Evolutionary conservation across 139 green algal species (phyloP).

Genomic region (Coccomyxa sp.): DNA sequence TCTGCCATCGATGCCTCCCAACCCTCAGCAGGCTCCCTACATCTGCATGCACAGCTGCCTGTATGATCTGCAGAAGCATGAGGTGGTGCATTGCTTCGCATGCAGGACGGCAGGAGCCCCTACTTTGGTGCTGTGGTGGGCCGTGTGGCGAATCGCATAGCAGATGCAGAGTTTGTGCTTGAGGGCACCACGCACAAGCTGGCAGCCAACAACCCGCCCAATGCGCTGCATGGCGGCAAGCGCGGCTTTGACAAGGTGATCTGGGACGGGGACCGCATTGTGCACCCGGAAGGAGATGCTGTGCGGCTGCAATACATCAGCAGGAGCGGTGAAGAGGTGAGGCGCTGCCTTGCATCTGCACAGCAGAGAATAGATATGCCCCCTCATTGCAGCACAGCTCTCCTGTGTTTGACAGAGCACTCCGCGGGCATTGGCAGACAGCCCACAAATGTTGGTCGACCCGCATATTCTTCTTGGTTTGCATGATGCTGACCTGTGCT

Average conservation of each 20-base stretch:
- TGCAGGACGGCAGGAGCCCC: conserved; percentile 36
- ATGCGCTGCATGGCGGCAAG: conserved; percentile 81
- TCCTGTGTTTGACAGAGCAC: too few species aligned
- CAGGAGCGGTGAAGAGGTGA: conserved; percentile 72
- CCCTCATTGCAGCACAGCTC: too few species aligned
- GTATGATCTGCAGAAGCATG: background rate
- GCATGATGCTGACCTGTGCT: too few species aligned
- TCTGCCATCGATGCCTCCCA: background rate
- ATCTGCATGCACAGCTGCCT: background rate
- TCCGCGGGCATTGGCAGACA: too few species aligned
- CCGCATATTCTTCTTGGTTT: too few species aligned
- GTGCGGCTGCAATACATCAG: conserved; percentile 59
- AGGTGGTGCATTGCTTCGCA: background rate
- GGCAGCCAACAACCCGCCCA: conserved; percentile 62
- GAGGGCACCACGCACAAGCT: conserved; percentile 66
- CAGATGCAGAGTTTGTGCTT: conserved; percentile 67
- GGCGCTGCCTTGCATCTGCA: background rate
- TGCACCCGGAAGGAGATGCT: conserved; percentile 14
- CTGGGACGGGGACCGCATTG: conserved; percentile 41
- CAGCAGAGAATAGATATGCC: too few species aligned
- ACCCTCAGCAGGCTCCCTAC: background rate
- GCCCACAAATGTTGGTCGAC: too few species aligned
- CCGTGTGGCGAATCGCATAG: conserved; percentile 89
- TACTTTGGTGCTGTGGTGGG: conserved; percentile 92
- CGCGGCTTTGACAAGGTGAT: conserved; percentile 71